Percentiles rank a stretch among this genome's conserved stretches.
phyloP scores from a whole-genome alignment of 495 filamentous ascomycete genomes.

The Friedmanniomyces simplex region DNA sequence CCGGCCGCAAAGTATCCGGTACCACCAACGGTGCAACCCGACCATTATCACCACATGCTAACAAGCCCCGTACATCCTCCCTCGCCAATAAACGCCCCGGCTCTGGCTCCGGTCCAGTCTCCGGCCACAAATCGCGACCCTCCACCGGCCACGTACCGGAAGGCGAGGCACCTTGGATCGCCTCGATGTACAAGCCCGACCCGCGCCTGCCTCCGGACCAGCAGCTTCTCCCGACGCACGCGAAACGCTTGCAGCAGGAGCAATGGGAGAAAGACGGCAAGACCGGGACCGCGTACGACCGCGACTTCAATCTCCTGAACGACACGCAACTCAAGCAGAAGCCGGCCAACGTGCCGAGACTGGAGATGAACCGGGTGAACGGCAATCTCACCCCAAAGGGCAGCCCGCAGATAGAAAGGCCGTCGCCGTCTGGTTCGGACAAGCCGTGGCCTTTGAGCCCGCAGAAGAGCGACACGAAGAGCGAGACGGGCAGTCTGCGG shows the following conservation, averaged over 20 bases:
- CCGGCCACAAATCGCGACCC: conserved; percentile 35
- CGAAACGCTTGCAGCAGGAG: conserved; percentile 82
- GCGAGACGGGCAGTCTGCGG: conserved; percentile 3
- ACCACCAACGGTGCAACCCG: conserved; percentile 1
- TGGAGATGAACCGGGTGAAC: not conserved
- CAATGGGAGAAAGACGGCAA: conserved; percentile 89
- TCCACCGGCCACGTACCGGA: conserved; percentile 60
- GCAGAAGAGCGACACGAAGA: conserved; percentile 15
- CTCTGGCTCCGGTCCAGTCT: not conserved
- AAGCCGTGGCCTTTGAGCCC: conserved; percentile 23
- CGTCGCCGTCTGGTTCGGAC: not conserved
- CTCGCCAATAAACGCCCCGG: not conserved
- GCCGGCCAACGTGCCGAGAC: conserved; percentile 4
- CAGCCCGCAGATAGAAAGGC: not conserved
- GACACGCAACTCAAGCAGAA: conserved; percentile 21
- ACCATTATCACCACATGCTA: conserved; percentile 1
- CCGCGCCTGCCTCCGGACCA: conserved; percentile 89
- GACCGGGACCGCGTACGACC: conserved; percentile 69
- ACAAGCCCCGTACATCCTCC: conserved; percentile 7
- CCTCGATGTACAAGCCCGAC: conserved; percentile 90
- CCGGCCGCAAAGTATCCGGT: conserved; percentile 18
- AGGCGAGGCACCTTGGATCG: conserved; percentile 92
- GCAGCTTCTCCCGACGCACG: conserved; percentile 89
- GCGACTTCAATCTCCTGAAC: conserved; percentile 68
- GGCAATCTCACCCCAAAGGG: not conserved